Evolutionary conservation across 371 early-diverging fungal genomes (phyloP).

Genomic region (Blyttiomyces sp.): DNA sequence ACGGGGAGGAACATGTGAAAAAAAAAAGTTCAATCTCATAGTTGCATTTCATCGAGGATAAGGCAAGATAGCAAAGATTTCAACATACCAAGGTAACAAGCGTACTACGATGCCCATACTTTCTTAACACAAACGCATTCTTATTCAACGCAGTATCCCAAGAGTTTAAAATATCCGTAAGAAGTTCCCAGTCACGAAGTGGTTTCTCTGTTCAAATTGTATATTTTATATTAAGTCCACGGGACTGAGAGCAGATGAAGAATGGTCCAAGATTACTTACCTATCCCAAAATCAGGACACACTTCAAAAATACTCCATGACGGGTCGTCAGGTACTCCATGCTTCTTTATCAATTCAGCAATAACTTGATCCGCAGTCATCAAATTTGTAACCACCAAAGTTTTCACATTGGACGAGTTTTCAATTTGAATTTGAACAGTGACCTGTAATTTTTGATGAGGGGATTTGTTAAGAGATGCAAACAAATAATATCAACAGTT

Average conservation of each 20-base stretch:
- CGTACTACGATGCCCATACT: slow-evolving; percentile 54
- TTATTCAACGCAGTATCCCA: slow-evolving; percentile 69
- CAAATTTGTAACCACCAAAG: slow-evolving; percentile 66
- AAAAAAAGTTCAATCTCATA: neutral
- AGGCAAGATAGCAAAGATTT: too few relatives aligned
- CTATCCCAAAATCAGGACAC: slow-evolving; percentile 69
- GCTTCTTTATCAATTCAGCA: slow-evolving; percentile 60
- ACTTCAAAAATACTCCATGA: slow-evolving; percentile 89
- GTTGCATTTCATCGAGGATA: neutral
- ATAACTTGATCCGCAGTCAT: slow-evolving; percentile 73
- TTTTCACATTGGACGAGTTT: slow-evolving; percentile 40
- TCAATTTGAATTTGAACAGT: neutral
- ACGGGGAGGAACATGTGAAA: slow-evolving; percentile 3
- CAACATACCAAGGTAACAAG: slow-evolving; percentile 32
- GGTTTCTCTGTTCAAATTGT: slow-evolving; percentile 82
- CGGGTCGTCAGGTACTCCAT: slow-evolving; percentile 47
- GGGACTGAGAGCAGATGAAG: too few relatives aligned
- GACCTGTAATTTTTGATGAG: too few relatives aligned
- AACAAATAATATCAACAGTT: too few relatives aligned
- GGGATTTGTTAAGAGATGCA: too few relatives aligned
- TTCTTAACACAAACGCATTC: slow-evolving; percentile 74
- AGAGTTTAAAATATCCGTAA: slow-evolving; percentile 68
- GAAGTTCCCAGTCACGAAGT: slow-evolving; percentile 80
- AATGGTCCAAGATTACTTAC: too few relatives aligned
- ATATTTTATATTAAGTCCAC: too few relatives aligned